Percentiles rank a stretch among this genome's conserved stretches.
Evolutionary conservation across 176 grass and related monocot genomes (phyloP).

Genomic region (Oryza meyeriana): DNA sequence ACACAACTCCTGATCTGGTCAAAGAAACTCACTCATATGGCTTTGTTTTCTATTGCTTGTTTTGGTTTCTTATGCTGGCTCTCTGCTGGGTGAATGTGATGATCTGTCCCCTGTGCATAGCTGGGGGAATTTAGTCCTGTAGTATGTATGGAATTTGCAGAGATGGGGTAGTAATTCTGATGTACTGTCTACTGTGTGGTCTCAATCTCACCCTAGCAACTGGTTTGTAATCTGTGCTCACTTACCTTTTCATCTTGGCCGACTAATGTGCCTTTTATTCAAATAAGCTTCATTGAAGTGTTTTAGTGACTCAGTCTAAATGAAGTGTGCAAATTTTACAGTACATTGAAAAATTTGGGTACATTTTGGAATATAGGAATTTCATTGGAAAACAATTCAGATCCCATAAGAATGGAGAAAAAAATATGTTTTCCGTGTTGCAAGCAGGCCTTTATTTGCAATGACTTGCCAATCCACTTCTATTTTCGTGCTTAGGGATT

Average conservation of each 20-base stretch:
- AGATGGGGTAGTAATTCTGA: background rate
- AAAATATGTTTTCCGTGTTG: background rate
- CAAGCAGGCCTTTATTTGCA: background rate
- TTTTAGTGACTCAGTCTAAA: background rate
- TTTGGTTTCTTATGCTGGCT: constrained; percentile 29
- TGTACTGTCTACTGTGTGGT: background rate
- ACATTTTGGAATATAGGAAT: background rate
- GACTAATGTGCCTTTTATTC: background rate
- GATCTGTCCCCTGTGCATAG: constrained; percentile 30
- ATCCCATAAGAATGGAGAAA: background rate
- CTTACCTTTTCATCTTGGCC: background rate
- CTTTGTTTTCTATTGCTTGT: constrained; percentile 39
- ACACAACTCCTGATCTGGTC: constrained; percentile 51
- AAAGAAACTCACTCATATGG: constrained; percentile 35
- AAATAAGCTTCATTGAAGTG: background rate
- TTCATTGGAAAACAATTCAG: background rate
- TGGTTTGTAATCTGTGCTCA: background rate
- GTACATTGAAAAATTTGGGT: background rate
- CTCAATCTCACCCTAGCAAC: background rate
- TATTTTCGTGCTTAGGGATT: background rate
- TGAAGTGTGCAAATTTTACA: background rate
- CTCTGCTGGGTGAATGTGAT: constrained; percentile 25
- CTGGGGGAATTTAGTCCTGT: background rate
- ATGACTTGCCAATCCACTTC: background rate
- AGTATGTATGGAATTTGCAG: background rate